A percentile compares a stretch with the other conserved stretches of the same genome.
Evolutionary conservation across 345 rosid species (phyloP).

Genomic region (Citrus sp.): DNA sequence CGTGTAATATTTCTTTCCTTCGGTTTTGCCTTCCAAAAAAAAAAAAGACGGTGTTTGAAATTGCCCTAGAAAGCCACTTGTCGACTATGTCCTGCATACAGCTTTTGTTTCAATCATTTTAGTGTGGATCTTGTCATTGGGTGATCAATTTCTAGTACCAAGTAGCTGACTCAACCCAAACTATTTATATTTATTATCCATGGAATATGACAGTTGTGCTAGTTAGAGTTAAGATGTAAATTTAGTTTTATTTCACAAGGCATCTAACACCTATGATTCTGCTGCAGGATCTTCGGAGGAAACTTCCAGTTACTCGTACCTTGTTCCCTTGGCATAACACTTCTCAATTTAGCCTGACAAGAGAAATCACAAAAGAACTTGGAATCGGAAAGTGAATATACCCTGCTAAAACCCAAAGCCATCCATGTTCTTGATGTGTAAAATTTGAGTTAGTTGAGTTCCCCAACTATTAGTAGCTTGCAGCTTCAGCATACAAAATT

Average conservation of each 20-base stretch:
- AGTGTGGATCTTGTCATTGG: not conserved
- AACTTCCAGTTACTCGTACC: slow-evolving; percentile 95
- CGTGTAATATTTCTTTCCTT: not conserved
- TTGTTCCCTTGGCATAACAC: slow-evolving; percentile 94
- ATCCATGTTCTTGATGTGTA: not conserved
- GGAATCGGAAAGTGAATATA: slow-evolving; percentile 65
- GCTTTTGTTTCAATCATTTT: not conserved
- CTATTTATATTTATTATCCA: not conserved
- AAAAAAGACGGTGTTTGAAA: not conserved
- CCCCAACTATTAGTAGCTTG: not conserved
- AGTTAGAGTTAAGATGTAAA: not conserved
- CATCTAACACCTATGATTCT: not conserved
- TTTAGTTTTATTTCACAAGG: not conserved
- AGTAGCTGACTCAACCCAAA: not conserved
- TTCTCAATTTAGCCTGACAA: slow-evolving; percentile 84
- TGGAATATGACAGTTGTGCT: not conserved
- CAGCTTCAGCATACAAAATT: not conserved
- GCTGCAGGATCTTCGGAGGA: slow-evolving; percentile 89
- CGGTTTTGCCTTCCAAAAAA: not conserved
- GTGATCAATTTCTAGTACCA: not conserved
- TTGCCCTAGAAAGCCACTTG: not conserved
- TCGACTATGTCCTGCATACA: not conserved
- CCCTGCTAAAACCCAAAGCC: not conserved
- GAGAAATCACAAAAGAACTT: slow-evolving; percentile 86
- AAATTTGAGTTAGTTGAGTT: slow-evolving; percentile 2